Evolutionary conservation across 306 rosid genomes (phyloP).

Genomic region (Astragalus membranaceus): DNA sequence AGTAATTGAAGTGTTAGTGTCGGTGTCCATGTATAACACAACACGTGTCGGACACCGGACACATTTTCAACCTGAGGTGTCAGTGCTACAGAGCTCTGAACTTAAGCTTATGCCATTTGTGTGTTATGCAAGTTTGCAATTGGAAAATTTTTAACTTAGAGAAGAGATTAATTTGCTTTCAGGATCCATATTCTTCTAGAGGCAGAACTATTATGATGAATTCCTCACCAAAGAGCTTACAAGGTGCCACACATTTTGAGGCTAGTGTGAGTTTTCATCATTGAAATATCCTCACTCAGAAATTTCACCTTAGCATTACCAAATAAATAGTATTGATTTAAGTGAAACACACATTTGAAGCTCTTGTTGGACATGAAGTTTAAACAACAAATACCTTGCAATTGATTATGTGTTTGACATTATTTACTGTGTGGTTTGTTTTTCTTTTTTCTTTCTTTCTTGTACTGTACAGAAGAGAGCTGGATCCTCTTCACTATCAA

Average conservation of each 20-base stretch:
- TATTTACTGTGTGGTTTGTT: neutral
- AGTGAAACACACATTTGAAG: neutral
- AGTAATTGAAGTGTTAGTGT: too few species aligned
- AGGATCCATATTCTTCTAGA: constrained; percentile 51
- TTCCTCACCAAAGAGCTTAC: constrained; percentile 31
- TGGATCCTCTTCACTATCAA: neutral
- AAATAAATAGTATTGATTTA: neutral
- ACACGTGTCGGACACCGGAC: too few species aligned
- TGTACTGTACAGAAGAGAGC: neutral
- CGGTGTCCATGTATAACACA: too few species aligned
- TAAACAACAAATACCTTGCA: too few species aligned
- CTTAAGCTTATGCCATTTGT: neutral
- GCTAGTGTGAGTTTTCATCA: constrained; percentile 32
- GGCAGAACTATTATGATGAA: constrained; percentile 19
- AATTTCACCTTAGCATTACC: neutral
- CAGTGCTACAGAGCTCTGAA: too few species aligned
- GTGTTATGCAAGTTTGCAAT: neutral
- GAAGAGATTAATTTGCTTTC: constrained; percentile 24
- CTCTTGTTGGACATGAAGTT: too few species aligned
- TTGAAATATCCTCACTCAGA: neutral
- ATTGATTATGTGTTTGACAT: neutral
- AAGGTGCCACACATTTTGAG: constrained; percentile 16
- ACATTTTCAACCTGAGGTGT: too few species aligned
- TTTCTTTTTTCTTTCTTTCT: neutral
- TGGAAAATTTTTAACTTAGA: neutral